Percentiles rank a stretch among this genome's conserved stretches.
Conservation (phyloP, 345 rosid genomes). For the Citrus inodora region DNA sequence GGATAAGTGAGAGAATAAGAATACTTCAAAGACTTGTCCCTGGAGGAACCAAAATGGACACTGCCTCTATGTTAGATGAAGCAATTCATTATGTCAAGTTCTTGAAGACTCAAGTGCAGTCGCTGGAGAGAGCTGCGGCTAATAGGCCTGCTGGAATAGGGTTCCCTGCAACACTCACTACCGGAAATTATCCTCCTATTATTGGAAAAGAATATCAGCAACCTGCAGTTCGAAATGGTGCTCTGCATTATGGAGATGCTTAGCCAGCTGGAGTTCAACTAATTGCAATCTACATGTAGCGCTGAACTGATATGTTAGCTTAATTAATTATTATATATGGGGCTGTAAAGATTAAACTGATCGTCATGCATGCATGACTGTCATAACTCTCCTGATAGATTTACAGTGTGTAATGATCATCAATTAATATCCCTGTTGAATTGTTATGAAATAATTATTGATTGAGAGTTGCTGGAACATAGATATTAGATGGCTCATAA, state of each 20-base stretch:
- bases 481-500: not conserved
- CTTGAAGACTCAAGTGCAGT: constrained; percentile 61
- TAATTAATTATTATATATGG: not conserved
- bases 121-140: constrained; percentile 43
- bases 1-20: constrained; percentile 66
- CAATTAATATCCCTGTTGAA: not conserved
- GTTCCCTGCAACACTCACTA: constrained; percentile 34
- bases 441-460: constrained; percentile 12
- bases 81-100: constrained; percentile 74
- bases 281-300: too few species aligned
- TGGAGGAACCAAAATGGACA: constrained; percentile 80
- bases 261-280: not conserved
- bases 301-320: not conserved
- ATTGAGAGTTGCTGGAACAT: not conserved
- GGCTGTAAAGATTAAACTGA: constrained; percentile 7
- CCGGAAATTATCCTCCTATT: constrained; percentile 25
- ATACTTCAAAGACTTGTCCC: constrained; percentile 71
- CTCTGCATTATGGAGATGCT: constrained; percentile 22
- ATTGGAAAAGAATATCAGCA: constrained; percentile 19
- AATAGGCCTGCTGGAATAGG: constrained; percentile 30
- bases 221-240: constrained; percentile 14
- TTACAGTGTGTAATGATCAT: not conserved
- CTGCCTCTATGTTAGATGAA: constrained; percentile 74
- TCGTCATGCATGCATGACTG: not conserved
- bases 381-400: not conserved